These are phyloP conservation scores for Cyclotella sp. DNA, from an alignment of 108 stramenopile species.

Conservation along the genomic window DNA sequence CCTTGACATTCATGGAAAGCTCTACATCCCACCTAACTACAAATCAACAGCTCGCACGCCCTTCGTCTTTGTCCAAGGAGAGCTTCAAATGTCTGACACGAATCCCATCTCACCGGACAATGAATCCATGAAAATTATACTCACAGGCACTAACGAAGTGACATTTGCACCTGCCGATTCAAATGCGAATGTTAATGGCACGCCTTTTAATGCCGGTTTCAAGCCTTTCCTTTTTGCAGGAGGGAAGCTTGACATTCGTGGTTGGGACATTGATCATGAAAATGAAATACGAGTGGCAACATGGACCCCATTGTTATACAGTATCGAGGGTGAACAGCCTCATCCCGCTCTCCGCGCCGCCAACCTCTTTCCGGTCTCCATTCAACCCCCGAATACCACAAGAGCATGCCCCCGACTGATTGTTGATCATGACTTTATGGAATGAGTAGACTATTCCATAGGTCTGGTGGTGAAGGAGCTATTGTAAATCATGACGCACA, in stretches of 20 bases:
- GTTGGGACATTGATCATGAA: constrained; percentile 29
- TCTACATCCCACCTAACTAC: constrained; percentile 54
- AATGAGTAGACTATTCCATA: constrained; percentile 21
- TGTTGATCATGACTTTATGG: constrained; percentile 35
- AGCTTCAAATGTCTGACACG: constrained; percentile 60
- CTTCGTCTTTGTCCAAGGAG: constrained; percentile 71
- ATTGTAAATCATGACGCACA: constrained; percentile 19
- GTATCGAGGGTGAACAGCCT: constrained; percentile 21
- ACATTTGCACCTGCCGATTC: constrained; percentile 51
- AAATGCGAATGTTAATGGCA: constrained; percentile 31
- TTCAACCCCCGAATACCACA: constrained; percentile 13
- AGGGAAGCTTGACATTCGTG: constrained; percentile 57
- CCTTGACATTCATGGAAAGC: constrained; percentile 61
- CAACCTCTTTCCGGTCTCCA: background rate
- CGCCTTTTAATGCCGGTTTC: constrained; percentile 56
- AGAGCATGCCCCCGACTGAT: constrained; percentile 36
- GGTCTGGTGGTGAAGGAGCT: constrained; percentile 44
- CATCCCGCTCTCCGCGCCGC: constrained; percentile 13
- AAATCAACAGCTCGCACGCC: constrained; percentile 54
- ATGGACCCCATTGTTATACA: constrained; percentile 41
- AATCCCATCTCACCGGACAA: constrained; percentile 48
- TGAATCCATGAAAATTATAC: constrained; percentile 53
- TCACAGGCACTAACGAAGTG: constrained; percentile 48
- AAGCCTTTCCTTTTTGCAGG: constrained; percentile 74
- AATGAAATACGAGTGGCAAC: constrained; percentile 8